Evolutionary conservation across 83 land plant genomes (phyloP), one percentile per base, ranked within the genome.

Genomic region (Larix sibirica): DNA sequence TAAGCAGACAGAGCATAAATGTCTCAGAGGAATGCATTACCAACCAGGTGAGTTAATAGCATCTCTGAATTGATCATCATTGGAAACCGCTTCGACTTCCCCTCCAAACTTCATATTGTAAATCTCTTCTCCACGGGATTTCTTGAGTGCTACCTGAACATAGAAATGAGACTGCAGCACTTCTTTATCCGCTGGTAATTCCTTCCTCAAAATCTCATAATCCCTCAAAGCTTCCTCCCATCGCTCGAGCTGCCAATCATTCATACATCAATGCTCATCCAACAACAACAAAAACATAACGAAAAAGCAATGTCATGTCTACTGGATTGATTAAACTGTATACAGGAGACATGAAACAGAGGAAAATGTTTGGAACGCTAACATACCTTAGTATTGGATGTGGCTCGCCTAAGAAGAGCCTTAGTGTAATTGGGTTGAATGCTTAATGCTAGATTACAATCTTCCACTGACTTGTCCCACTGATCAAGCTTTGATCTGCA

Each of bases 351-450:
- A 73, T 0, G 12, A 44, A 40, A 20, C 23, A 7, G 4, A 81
- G 2, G n/a, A 33, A 42, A 62, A 36, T 66, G 4, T 47, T 42
- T 36, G 10, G n/a, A 24, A 44, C 24, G n/a, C 36, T 21, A 28
- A 28, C 28, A 28, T 68, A 87, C 99, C 96, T 97, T 91, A 71
- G 80, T 73, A 81, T 90, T 83, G 54, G 90, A 94, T 80, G 88
- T 87, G 47, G 99, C 99, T 47, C 99, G 90, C 64, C 99, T 88
- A 20, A 92, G 90, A 74, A 95, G 96, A 13, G 99, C 99, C 82
- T 97, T 97, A 2, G 83, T 84, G 83, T 97, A 97, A 82, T 86
- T 88, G 6, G 99, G 99, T 60, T 91, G 95, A 38, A 90, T 83
- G 23, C 82, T 84, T 21, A 97, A 84, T 42, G 99, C 99, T 71